Evolutionary conservation across 768 basidiomycete species (phyloP).

Genomic region (Rhodotorula taiwanensis): DNA sequence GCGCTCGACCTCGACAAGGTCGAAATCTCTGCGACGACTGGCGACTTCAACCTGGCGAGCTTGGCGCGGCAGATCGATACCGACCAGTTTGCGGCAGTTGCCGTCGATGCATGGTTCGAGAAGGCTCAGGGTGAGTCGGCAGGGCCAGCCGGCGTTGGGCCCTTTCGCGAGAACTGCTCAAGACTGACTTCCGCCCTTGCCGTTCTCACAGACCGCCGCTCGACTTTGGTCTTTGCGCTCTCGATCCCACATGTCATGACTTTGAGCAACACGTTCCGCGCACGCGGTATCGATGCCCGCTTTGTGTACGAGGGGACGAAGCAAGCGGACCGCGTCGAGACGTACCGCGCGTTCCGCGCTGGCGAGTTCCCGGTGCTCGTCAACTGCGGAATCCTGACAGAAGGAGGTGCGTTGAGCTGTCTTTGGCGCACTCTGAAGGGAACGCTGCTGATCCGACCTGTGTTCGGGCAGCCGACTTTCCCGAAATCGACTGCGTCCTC

Average conservation of each 20-base stretch:
- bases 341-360: slow-evolving; percentile 61
- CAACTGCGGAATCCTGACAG: slow-evolving; percentile 61
- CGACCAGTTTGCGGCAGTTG: slow-evolving; percentile 62
- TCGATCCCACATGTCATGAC: slow-evolving; percentile 70
- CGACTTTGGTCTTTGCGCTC: slow-evolving; percentile 88
- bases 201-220: slow-evolving; percentile 54
- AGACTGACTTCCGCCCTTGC: too few relatives aligned
- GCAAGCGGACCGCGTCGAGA: slow-evolving; percentile 55
- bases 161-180: neutral
- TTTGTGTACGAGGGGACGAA: slow-evolving; percentile 68
- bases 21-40: slow-evolving; percentile 58
- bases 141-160: too few relatives aligned
- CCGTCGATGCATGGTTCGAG: slow-evolving; percentile 79
- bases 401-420: slow-evolving; percentile 22
- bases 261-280: slow-evolving; percentile 65
- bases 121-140: slow-evolving; percentile 48
- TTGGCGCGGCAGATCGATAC: slow-evolving; percentile 79
- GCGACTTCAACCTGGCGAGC: slow-evolving; percentile 74
- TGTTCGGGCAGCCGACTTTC: slow-evolving; percentile 62
- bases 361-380: slow-evolving; percentile 76
- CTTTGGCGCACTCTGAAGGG: neutral
- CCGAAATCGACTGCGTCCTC: slow-evolving; percentile 84
- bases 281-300: slow-evolving; percentile 74
- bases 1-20: slow-evolving; percentile 61
- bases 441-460: too few relatives aligned